Conservation (phyloP, 176 grass and related monocot species). For the Cenchrus americanus region DNA sequence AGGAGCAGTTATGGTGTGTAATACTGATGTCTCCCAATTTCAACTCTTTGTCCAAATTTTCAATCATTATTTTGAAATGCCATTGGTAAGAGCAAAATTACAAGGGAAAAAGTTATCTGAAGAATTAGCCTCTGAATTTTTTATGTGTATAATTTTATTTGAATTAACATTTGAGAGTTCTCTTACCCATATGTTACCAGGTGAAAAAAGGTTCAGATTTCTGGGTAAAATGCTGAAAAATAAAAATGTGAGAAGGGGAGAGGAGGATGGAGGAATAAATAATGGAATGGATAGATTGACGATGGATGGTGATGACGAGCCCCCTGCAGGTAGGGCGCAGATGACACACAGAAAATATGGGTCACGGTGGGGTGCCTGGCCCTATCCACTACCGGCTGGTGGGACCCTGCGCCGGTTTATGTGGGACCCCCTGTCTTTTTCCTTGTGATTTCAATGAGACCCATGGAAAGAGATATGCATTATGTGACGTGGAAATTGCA, state of each 20-base stretch:
- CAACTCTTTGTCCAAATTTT: not conserved
- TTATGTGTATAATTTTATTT: too few species aligned
- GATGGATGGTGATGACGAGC: constrained; percentile 44
- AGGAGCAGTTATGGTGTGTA: not conserved
- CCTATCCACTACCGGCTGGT: constrained; percentile 41
- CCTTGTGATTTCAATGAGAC: constrained; percentile 36
- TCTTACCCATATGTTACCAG: too few species aligned
- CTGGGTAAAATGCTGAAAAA: not conserved
- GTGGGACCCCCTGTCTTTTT: constrained; percentile 25
- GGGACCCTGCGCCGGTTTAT: constrained; percentile 32
- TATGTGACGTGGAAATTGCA: constrained; percentile 25
- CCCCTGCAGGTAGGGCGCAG: not conserved
- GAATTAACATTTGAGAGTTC: too few species aligned
- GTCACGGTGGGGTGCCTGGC: constrained; percentile 5
- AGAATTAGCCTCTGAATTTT: too few species aligned
- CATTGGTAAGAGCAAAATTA: too few species aligned
- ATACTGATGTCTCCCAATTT: not conserved
- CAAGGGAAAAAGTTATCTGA: too few species aligned
- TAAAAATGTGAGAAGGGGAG: not conserved
- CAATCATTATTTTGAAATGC: not conserved
- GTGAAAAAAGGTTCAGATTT: not conserved
- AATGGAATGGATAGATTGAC: constrained; percentile 20
- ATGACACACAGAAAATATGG: constrained; percentile 27
- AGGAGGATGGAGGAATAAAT: not conserved
- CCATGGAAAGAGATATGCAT: not conserved